Conservation (phyloP, 805 yeast genomes). For the Candida easanensis region DNA sequence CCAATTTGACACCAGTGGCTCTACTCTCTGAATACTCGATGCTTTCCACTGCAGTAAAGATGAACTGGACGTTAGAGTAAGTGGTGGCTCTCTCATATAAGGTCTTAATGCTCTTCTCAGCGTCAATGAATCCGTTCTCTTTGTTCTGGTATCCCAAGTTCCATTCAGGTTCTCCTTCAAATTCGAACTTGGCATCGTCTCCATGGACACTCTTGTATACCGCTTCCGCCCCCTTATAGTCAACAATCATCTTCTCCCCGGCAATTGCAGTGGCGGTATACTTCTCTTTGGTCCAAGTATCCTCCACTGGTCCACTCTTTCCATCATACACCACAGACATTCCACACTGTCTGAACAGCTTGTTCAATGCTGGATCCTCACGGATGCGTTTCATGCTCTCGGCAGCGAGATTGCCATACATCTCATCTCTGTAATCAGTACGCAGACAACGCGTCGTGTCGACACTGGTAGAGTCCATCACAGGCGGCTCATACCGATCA, state of each 20-base stretch:
- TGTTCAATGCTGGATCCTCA: constrained; percentile 9
- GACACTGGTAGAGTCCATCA: constrained; percentile 15
- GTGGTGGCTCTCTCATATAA: constrained; percentile 14
- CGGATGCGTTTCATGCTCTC: constrained; percentile 9
- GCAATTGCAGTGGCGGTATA: background rate
- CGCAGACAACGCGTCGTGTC: constrained; percentile 18
- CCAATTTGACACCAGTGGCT: constrained; percentile 12
- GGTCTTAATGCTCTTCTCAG: constrained; percentile 10
- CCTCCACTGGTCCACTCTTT: constrained; percentile 2
- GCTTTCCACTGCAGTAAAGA: constrained; percentile 14
- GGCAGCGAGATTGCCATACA: constrained; percentile 11
- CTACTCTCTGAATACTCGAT: constrained; percentile 12
- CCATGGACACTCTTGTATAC: constrained; percentile 10
- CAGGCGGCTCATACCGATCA: constrained; percentile 21
- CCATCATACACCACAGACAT: constrained; percentile 16
- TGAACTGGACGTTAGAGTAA: constrained; percentile 5
- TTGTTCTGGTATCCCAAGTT: constrained; percentile 16
- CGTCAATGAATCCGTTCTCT: constrained; percentile 17
- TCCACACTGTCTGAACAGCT: constrained; percentile 14
- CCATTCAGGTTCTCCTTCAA: constrained; percentile 24
- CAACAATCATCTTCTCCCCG: constrained; percentile 1
- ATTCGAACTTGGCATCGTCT: background rate
- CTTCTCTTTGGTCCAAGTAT: constrained; percentile 1
- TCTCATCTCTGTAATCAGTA: constrained; percentile 13
- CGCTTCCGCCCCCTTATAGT: background rate